A percentile compares a stretch with the other conserved stretches of the same genome.
Conservation (phyloP, 768 basidiomycete species). For the Gloeophyllum trabeum region DNA sequence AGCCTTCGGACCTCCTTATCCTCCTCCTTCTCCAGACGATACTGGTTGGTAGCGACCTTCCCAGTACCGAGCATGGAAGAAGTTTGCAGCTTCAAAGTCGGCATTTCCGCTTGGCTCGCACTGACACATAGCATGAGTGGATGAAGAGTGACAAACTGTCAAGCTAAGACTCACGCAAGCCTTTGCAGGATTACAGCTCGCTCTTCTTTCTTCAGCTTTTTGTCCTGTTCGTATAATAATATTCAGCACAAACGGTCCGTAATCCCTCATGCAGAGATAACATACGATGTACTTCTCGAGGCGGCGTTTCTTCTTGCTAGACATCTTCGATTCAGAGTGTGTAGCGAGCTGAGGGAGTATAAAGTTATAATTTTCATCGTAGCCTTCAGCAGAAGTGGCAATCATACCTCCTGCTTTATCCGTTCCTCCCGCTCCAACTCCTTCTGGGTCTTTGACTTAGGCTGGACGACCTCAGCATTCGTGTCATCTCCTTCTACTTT, state of each 20-base stretch:
- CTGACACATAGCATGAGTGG: constrained; percentile 26
- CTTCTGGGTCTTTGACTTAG: constrained; percentile 16
- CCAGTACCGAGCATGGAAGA: constrained; percentile 82
- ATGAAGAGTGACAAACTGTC: not conserved
- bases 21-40: constrained; percentile 46
- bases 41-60: constrained; percentile 45
- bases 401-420: constrained; percentile 17
- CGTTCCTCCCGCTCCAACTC: constrained; percentile 15
- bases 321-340: constrained; percentile 21
- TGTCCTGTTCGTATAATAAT: not conserved
- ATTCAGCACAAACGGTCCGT: not conserved
- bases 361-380: not conserved
- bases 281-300: constrained; percentile 40
- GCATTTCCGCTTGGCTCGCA: constrained; percentile 63
- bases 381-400: not conserved
- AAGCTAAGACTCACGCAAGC: constrained; percentile 48
- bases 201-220: not conserved
- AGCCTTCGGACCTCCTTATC: constrained; percentile 45
- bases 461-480: constrained; percentile 13
- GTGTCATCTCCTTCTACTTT: constrained; percentile 6
- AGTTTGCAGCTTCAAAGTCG: constrained; percentile 52
- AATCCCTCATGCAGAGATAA: not conserved
- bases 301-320: constrained; percentile 35
- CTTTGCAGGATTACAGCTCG: constrained; percentile 49
- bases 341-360: constrained; percentile 6